Conservation (phyloP, 2,329 filamentous ascomycete species). For the Pestalotiopsis fici region DNA sequence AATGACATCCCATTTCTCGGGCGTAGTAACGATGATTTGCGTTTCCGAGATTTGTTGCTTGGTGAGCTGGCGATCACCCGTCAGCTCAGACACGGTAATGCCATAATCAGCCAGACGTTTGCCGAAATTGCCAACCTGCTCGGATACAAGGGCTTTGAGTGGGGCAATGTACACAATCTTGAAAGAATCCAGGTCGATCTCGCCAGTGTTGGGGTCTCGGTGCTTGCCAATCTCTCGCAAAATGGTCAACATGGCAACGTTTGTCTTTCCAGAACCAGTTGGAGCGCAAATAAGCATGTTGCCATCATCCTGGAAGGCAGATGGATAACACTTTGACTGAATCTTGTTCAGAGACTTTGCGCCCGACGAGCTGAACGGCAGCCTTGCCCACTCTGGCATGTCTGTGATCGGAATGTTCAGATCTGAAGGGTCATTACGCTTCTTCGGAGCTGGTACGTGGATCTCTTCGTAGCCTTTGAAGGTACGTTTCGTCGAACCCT, state of each 20-base stretch:
- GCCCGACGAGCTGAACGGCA: conserved; percentile 71
- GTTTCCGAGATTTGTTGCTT: conserved; percentile 98
- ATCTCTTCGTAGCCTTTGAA: conserved; percentile 99
- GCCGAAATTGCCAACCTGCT: conserved; percentile 97
- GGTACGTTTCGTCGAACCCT: conserved; percentile 90
- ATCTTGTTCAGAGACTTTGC: conserved; percentile 91
- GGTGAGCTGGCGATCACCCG: conserved; percentile 95
- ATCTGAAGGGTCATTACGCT: conserved; percentile 78
- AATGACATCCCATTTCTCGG: conserved; percentile 99
- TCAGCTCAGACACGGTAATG: conserved; percentile 91
- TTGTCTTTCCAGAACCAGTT: conserved; percentile 97
- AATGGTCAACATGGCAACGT: conserved; percentile 96
- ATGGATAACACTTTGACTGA: conserved; percentile 89
- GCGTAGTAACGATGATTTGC: conserved; percentile 96
- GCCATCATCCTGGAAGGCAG: conserved; percentile 89
- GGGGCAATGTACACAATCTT: conserved; percentile 99
- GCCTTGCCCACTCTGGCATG: conserved; percentile 88
- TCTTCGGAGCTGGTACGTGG: conserved; percentile 91
- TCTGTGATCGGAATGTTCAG: conserved; percentile 81
- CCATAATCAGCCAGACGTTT: conserved; percentile 88
- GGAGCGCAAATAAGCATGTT: conserved; percentile 98
- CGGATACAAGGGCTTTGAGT: conserved; percentile 91
- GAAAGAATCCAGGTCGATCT: conserved; percentile 93
- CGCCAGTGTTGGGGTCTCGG: conserved; percentile 83
- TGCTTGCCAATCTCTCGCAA: conserved; percentile 96